These are phyloP conservation scores for Staphylotrichum longicolle DNA, from an alignment of 495 filamentous ascomycete genomes.

Conservation along the genomic window DNA sequence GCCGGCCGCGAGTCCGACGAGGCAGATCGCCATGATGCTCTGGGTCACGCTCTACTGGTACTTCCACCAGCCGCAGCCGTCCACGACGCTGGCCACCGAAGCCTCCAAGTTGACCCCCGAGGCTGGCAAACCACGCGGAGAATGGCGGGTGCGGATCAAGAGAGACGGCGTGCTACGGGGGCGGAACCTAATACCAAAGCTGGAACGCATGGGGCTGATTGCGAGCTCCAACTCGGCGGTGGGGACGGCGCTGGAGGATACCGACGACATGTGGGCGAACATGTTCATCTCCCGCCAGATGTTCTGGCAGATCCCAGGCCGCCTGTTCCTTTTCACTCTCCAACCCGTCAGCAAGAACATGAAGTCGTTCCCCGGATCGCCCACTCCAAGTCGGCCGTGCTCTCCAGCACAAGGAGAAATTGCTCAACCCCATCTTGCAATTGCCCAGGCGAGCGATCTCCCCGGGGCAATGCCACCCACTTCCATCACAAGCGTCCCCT, in stretches of 20 bases:
- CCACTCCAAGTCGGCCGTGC: slow-evolving; percentile 50
- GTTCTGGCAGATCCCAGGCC: slow-evolving; percentile 91
- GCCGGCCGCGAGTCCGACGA: slow-evolving; percentile 70
- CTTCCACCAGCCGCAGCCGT: slow-evolving; percentile 73
- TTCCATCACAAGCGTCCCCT: slow-evolving; percentile 36
- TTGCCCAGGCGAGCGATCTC: slow-evolving; percentile 30
- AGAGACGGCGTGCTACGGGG: slow-evolving; percentile 83
- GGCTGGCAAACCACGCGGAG: slow-evolving; percentile 69
- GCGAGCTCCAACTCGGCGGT: slow-evolving; percentile 72
- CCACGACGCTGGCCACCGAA: slow-evolving; percentile 55
- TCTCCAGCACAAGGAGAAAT: slow-evolving; percentile 57
- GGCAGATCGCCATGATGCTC: slow-evolving; percentile 92
- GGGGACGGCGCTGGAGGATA: slow-evolving; percentile 61
- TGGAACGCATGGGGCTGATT: slow-evolving; percentile 90
- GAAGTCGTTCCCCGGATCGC: slow-evolving; percentile 58
- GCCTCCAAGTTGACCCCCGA: slow-evolving; percentile 62
- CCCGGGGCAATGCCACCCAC: slow-evolving; percentile 32
- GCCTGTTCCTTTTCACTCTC: slow-evolving; percentile 83
- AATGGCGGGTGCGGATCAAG: slow-evolving; percentile 86
- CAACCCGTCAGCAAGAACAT: slow-evolving; percentile 51
- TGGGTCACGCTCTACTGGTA: slow-evolving; percentile 97
- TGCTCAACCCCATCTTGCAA: slow-evolving; percentile 18
- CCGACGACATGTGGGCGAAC: slow-evolving; percentile 64
- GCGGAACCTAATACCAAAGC: slow-evolving; percentile 77
- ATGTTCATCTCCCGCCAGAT: slow-evolving; percentile 78